Percentiles rank a stretch among this genome's conserved stretches.
These are phyloP conservation scores for Phytophthora hybrid DNA, from an alignment of 352 stramenopile species.

Conservation along the genomic window DNA sequence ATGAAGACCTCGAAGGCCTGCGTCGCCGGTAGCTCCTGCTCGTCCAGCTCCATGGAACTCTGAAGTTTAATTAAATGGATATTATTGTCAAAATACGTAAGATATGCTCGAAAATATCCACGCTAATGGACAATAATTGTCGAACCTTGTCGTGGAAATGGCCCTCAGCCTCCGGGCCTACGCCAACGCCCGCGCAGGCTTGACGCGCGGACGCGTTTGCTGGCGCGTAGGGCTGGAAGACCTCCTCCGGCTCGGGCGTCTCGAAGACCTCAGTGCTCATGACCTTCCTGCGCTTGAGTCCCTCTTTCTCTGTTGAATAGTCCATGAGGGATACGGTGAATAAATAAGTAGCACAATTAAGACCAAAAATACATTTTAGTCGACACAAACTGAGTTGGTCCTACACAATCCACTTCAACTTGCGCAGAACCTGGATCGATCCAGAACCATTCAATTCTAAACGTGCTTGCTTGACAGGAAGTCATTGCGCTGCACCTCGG, in stretches of 20 bases:
- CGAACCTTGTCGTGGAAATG: conserved; percentile 70
- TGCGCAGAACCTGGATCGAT: neutral
- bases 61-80: conserved; percentile 18
- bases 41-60: conserved; percentile 71
- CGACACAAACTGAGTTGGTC: conserved; percentile 2
- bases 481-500: too few species aligned
- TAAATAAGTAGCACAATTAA: conserved; percentile 15
- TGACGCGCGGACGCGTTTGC: conserved; percentile 40
- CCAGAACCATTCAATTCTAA: too few species aligned
- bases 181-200: conserved; percentile 16
- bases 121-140: neutral
- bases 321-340: conserved; percentile 28
- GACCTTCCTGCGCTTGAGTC: conserved; percentile 53
- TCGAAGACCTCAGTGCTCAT: conserved; percentile 85
- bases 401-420: conserved; percentile 12
- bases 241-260: conserved; percentile 71
- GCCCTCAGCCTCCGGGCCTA: conserved; percentile 46
- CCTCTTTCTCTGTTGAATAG: conserved; percentile 48
- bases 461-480: too few species aligned
- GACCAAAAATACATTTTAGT: conserved; percentile 9
- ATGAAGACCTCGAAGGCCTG: conserved; percentile 84
- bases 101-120: conserved; percentile 6
- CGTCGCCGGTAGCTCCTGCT: conserved; percentile 53
- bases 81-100: conserved; percentile 10
- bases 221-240: conserved; percentile 67